phyloP scores from a whole-genome alignment of 257 asterid genomes.

The Solanum pimpinellifolium region DNA sequence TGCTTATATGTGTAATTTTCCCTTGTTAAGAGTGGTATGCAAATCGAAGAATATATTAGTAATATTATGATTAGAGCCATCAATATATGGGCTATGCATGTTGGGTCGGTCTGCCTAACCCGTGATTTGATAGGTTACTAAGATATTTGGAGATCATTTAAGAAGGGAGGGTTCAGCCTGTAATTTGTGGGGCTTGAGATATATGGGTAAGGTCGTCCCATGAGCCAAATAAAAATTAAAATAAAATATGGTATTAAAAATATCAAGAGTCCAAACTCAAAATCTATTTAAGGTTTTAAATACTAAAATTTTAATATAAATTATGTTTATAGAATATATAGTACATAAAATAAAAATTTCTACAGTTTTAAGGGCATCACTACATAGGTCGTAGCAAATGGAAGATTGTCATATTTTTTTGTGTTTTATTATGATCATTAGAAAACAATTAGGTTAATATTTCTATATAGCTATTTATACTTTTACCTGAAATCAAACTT shows the following conservation, averaged over 20 bases:
- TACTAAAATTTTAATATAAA: no score
- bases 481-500: background rate
- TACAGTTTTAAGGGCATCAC: background rate
- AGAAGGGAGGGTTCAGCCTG: no score
- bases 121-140: background rate
- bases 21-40: no score
- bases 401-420: background rate
- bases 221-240: no score
- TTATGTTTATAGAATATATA: no score
- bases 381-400: background rate
- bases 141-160: background rate
- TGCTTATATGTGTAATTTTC: no score
- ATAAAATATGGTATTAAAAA: background rate
- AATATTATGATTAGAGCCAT: background rate
- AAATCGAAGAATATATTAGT: background rate
- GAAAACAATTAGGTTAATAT: no score
- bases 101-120: fast-evolving
- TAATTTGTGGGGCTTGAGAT: background rate
- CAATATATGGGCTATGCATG: background rate
- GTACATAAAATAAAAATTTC: no score
- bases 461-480: no score
- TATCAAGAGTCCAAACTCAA: background rate
- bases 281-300: background rate
- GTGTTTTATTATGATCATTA: background rate
- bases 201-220: background rate